Base-by-base conservation (phyloP, 2,329 filamentous ascomycete species). In the Triangularia setosa region DNA sequence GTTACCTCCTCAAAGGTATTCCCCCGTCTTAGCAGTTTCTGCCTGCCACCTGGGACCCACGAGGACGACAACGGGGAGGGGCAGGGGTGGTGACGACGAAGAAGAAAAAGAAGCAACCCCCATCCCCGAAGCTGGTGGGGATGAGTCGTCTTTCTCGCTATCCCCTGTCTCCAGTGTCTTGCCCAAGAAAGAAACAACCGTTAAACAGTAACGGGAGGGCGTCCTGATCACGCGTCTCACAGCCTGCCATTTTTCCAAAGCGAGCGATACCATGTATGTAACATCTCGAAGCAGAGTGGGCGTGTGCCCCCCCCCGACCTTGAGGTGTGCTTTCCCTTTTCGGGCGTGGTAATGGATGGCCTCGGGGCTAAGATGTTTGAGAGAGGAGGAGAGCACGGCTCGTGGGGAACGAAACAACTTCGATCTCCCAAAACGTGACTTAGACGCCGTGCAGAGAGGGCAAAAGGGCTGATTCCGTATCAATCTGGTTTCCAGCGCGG, bases 131-230 rank as follows among this genome's bases (percentile, higher is more conserved):
- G 35, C 35, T 40, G 35, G 35, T 30, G 28, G 25, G 58, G 60
- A 64, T 69, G 66, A 68, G 64, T 69, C 66, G 56, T 25, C 52
- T 52, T 58, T 27, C 44, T 68, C 35, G 60, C 61, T 58, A 59
- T 55, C 14, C 58, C 57, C 59, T 62, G 52, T 4, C 58, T 16
- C 24, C 58, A 56, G 44, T 59, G 48, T 28, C 56, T 65, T 56
- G 40, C 56, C 65, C 60, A 56, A 21, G 9, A 25, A 16, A 57
- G 40, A 67, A 62, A 48, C 16, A 12, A 30, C n/a, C 21, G 25
- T 63, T 44, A 21, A 40, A 52, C 40, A 33, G 55, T 24, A 60
- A 24, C 44, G 62, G 60, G 64, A 35, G 27, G 40, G 40, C 40
- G 40, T 48, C 40, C n/a, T 48, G 12, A 65, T 65, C 67, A 65